Evolutionary conservation across 352 stramenopile genomes (phyloP), one percentile per base, ranked within the genome.

Genomic region (Phytopythium delawarense): DNA sequence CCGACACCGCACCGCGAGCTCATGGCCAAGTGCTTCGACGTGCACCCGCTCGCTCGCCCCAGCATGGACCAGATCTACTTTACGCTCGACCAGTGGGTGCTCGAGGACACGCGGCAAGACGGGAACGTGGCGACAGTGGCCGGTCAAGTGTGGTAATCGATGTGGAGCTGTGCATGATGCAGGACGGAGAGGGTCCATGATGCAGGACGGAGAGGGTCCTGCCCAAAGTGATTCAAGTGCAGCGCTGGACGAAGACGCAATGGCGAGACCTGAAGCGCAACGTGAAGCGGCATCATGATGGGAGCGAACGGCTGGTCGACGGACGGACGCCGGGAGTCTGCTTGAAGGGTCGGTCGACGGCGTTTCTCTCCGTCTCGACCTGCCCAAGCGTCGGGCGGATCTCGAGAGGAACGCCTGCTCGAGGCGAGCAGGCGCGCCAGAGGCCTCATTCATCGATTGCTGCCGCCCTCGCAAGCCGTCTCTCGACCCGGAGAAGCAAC

Each of bases 1-100:
- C 79, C 80, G 0, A 34, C 16, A 9, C 51, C 74, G 9, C 80
- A 89, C 53, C 62, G 72, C 8, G 56, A 81, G 23, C 58, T 92
- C 9, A 92, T 92, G 77, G 66, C 69, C 20, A 57, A 74, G 15
- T 92, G 80, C 56, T 90, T 92, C 57, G 75, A 80, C 23, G 59
- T 74, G 16, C 76, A 90, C 58, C 83, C 83, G 2, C 61, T 87
- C 15, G 57, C 68, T 11, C 61, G 80, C 4, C 80, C 83, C n/a
- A 79, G 72, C 0, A 89, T 92, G 80, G 76, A 84, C 48, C 65
- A 89, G 54, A 81, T 92, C 35, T 90, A 80, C 67, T 61, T 30
- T 37, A 83, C 80, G n/a, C 61, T 89, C 21, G 80, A 89, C 49
- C 54, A 69, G 4, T 89, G 80, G 80, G 69, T 87, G 16, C 34